A percentile compares a stretch with the other conserved stretches of the same genome.
phyloP scores from a whole-genome alignment of 306 rosid species.

The Inga leiocalycina region DNA sequence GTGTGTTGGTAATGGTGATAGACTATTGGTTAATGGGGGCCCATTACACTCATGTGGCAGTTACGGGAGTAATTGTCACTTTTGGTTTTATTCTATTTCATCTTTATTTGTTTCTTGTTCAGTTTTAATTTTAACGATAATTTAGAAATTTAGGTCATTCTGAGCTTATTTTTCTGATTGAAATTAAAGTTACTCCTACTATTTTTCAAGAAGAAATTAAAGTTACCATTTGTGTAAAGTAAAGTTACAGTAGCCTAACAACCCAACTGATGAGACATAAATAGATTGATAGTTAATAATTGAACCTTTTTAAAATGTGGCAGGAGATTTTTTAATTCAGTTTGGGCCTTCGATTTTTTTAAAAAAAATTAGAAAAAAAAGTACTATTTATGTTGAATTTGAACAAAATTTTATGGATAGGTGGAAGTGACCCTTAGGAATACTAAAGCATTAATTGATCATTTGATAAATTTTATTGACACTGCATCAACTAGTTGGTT shows the following conservation, averaged over 20 bases:
- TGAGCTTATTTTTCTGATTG: too few relatives aligned
- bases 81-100: not conserved
- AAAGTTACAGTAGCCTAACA: not conserved
- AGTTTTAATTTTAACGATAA: not conserved
- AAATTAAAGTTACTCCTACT: too few relatives aligned
- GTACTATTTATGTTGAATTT: too few relatives aligned
- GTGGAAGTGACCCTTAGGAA: not conserved
- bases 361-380: too few relatives aligned
- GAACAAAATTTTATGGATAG: not conserved
- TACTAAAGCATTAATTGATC: not conserved
- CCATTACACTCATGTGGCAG: constrained; percentile 35
- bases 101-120: not conserved
- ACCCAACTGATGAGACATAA: not conserved
- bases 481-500: too few relatives aligned
- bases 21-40: constrained; percentile 1
- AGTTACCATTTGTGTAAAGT: not conserved
- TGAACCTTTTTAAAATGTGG: not conserved
- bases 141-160: not conserved
- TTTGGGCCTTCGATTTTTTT: not conserved
- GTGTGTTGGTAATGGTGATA: not conserved
- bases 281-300: not conserved
- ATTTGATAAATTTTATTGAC: too few relatives aligned
- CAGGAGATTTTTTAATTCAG: not conserved
- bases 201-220: not conserved
- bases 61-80: constrained; percentile 3